Base-by-base conservation (phyloP, 192 early-diverging fungal species). In the Chytriomyces sp. region DNA sequence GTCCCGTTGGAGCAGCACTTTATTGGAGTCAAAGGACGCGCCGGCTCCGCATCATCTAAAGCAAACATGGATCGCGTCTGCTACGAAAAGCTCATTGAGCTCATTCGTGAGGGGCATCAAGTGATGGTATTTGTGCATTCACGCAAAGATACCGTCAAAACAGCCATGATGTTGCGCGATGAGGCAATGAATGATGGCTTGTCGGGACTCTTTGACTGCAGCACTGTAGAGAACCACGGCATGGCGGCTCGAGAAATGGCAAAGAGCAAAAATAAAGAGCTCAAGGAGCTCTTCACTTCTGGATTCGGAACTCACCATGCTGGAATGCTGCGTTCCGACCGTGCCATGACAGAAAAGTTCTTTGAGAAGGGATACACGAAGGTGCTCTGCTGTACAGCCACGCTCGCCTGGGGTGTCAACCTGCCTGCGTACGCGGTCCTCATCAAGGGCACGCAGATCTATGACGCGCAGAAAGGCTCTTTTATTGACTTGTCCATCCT, bases 51-150 rank as follows among this genome's bases (percentile, higher is more conserved):
- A 0, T 77, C 84, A 0, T 86, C 86, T 8, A 88, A 75, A 44
- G 78, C 82, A 19, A 84, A 91, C 52, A 86, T 98, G 81, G 92
- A 99, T 74, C 79, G 84, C 17, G 84, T 90, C 34, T 94, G 93
- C 78, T 99, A 95, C 78, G 91, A 95, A 32, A 93, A 94, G 64
- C 73, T 86, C 0, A 54, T 75, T n/a, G 79, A 75, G 28, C 69
- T 79, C 28, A 89, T 99, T 39, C 83, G 86, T 0, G 87, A 91
- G 30, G 93, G 92, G 0, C 90, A 95, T 78, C 98, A 99, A 78
- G 96, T 99, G 30, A 98, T 99, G 96, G 94, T 99, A 5, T 99
- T 99, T 88, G 98, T 99, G 37, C 96, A 99, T 71, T 88, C 98
- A 4, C 90, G 96, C 49, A 98, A 98, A 75, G 98, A 98, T 60